Evolutionary conservation across 148 eudicot genomes (phyloP).

Genomic region (Heliosperma pusillum): DNA sequence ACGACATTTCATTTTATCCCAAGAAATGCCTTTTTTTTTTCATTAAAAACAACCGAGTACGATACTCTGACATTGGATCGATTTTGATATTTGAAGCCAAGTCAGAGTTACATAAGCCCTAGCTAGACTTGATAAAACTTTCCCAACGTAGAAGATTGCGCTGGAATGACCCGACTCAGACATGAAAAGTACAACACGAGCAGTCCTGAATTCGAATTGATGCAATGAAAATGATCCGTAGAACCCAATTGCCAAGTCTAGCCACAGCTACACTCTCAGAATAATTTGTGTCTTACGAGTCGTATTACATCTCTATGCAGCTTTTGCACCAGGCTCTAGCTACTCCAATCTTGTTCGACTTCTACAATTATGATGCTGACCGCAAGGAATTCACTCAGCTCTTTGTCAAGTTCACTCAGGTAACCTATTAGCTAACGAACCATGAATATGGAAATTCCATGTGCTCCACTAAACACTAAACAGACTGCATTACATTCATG

Average conservation of each 20-base stretch:
- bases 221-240: not conserved
- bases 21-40: not conserved
- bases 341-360: conserved; percentile 79
- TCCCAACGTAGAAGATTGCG: not conserved
- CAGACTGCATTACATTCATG: not conserved
- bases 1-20: not conserved
- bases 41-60: no score
- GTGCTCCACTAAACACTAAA: not conserved
- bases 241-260: not conserved
- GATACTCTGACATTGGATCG: no score
- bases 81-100: no score
- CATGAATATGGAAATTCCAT: not conserved
- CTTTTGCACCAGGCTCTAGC: conserved; percentile 69
- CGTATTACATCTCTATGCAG: conserved; percentile 28
- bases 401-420: conserved; percentile 81
- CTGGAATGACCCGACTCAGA: not conserved
- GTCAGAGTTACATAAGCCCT: no score
- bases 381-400: conserved; percentile 60
- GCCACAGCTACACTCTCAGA: not conserved
- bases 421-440: conserved; percentile 11
- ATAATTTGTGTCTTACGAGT: not conserved
- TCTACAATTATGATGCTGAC: conserved; percentile 86
- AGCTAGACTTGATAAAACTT: no score
- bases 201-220: not conserved
- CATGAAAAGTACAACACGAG: no score